Conservation (phyloP, 768 basidiomycete genomes). For the Leccinum uliginosum region DNA sequence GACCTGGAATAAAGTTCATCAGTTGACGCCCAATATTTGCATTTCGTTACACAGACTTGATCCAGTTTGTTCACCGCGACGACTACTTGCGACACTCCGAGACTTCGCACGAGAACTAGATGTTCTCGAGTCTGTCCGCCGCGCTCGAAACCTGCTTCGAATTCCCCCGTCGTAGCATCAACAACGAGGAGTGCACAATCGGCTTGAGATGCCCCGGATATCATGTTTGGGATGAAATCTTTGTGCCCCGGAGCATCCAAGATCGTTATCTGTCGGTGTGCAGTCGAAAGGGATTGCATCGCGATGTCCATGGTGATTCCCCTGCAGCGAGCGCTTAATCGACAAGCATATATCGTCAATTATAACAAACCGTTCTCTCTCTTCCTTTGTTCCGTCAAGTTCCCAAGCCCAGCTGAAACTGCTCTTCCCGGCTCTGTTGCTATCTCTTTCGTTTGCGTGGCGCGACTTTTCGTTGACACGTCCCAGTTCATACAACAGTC, state of each 20-base stretch:
- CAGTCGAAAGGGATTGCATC: constrained; percentile 69
- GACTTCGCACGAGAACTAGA: constrained; percentile 81
- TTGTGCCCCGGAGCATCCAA: constrained; percentile 96
- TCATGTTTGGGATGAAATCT: constrained; percentile 99
- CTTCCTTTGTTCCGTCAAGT: constrained; percentile 88
- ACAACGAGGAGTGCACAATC: constrained; percentile 93
- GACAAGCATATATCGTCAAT: neutral
- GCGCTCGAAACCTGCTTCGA: constrained; percentile 91
- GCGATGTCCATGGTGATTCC: constrained; percentile 99
- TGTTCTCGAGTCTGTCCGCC: constrained; percentile 97
- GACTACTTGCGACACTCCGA: constrained; percentile 88
- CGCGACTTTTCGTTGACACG: constrained; percentile 81
- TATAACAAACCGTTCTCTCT: constrained; percentile 74
- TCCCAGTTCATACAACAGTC: constrained; percentile 89
- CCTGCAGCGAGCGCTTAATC: constrained; percentile 38
- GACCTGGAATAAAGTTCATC: constrained; percentile 50
- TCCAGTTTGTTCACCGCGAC: constrained; percentile 96
- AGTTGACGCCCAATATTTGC: neutral
- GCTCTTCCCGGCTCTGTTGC: constrained; percentile 84
- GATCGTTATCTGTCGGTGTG: constrained; percentile 79
- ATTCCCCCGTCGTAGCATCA: constrained; percentile 86
- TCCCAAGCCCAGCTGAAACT: constrained; percentile 99
- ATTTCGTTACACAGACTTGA: constrained; percentile 37
- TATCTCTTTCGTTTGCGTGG: constrained; percentile 82
- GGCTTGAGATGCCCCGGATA: constrained; percentile 95